These are phyloP conservation scores for Volvox carteri DNA, from an alignment of 163 green algal genomes.

Conservation along the genomic window DNA sequence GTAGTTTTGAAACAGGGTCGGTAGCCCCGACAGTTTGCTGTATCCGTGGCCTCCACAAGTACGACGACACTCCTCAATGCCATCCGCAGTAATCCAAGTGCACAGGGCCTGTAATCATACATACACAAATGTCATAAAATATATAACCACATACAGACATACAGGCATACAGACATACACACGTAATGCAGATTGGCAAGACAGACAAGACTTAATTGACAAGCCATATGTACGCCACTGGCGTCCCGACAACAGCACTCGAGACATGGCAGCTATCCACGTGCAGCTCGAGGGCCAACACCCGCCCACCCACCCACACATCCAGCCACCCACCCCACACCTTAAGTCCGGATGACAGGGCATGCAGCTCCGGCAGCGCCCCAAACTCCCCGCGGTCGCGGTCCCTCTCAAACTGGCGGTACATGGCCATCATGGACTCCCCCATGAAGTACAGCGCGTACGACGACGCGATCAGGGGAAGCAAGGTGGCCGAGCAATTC, in stretches of 20 bases:
- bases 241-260: no score
- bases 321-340: constrained; percentile 63
- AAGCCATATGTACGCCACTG: no score
- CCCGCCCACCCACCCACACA: not conserved
- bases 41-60: constrained; percentile 93
- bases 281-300: not conserved
- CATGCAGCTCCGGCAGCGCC: constrained; percentile 93
- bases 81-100: constrained; percentile 82
- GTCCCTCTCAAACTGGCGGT: constrained; percentile 63
- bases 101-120: constrained; percentile 86
- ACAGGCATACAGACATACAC: not conserved
- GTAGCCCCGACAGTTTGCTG: constrained; percentile 87
- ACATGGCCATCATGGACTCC: constrained; percentile 83
- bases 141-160: not conserved
- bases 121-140: no score
- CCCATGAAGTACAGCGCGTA: constrained; percentile 96
- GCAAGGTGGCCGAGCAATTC: constrained; percentile 87
- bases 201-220: no score
- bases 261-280: no score
- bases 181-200: no score
- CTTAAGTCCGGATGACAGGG: constrained; percentile 76
- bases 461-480: constrained; percentile 87
- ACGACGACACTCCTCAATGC: constrained; percentile 80
- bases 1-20: constrained; percentile 87
- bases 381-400: constrained; percentile 84